Base-by-base conservation (phyloP, 2,329 filamentous ascomycete genomes). In the Neopestalotiopsis clavispora region DNA sequence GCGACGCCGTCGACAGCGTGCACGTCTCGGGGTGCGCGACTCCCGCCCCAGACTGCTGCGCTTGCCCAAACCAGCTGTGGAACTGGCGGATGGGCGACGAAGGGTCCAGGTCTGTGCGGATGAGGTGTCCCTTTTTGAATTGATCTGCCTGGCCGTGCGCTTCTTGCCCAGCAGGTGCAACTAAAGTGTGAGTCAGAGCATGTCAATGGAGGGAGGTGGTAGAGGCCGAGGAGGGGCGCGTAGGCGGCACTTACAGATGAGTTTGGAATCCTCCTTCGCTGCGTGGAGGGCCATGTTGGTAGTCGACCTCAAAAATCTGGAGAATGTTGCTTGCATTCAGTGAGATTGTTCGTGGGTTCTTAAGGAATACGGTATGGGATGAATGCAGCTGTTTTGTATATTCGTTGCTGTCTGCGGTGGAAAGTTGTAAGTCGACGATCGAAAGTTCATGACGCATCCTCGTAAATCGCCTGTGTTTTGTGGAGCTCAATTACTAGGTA, bases 1-100 rank as follows among this genome's bases (percentile, higher is more conserved):
- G 87, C 30, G 87, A 84, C 0, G 95, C 94, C 0, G 96, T 99
- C 3, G 94, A 92, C 1, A 99, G 86, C 1, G 92, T 94, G 76
- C 94, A 94, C 1, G 96, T 93, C 81, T 99, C 96, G 1, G 95
- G 95, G 74, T 97, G 92, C 60, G 90, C 84, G 61, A 94, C 87
- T 32, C 73, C 70, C 17, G 34, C 7, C 56, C 71, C 71, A 20
- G 76, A 76, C 34, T 78, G 77, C 71, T 91, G 89, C 0, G 95
- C 93, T 70, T 91, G 86, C 13, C 87, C 86, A 86, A 97, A 99
- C 96, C 96, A 99, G 71, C 83, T 80, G 83, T 97, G 89, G 85
- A 98, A 99, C 83, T 98, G 96, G 40, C 85, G 84, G 69, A 95
- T 89, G 0, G 96, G 96, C 67, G 87, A 87, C 9, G 83, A 68